Evolutionary conservation across 2,329 filamentous ascomycete species (phyloP).

Genomic region (Amylocarpus encephaloides): DNA sequence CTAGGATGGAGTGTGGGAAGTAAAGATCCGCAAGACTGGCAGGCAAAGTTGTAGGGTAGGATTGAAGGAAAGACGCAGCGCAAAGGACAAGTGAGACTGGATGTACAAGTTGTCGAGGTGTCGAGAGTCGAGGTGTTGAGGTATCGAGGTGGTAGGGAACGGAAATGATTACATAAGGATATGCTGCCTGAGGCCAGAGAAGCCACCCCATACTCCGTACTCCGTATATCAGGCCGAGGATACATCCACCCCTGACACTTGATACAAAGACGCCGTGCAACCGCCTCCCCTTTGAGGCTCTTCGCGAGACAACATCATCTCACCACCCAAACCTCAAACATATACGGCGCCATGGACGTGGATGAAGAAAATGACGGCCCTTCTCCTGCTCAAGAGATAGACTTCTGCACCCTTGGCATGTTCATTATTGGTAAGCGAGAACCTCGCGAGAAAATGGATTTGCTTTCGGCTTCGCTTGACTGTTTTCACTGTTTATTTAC

Average conservation of each 20-base stretch:
- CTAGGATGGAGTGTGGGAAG: too few relatives aligned
- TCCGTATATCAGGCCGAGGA: too few relatives aligned
- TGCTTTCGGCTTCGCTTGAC: conserved; percentile 3
- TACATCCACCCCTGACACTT: background rate
- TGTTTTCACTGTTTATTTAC: conserved; percentile 6
- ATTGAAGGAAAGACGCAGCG: too few relatives aligned
- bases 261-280: background rate
- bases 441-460: background rate
- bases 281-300: background rate
- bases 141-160: too few relatives aligned
- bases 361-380: conserved; percentile 20
- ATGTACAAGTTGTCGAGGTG: too few relatives aligned
- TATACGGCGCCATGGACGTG: conserved; percentile 21
- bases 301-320: conserved; percentile 1
- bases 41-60: too few relatives aligned
- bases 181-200: too few relatives aligned
- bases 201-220: too few relatives aligned
- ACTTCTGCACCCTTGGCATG: conserved; percentile 68
- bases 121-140: too few relatives aligned
- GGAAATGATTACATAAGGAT: too few relatives aligned
- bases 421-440: conserved; percentile 59
- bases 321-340: background rate
- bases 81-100: too few relatives aligned
- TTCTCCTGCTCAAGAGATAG: conserved; percentile 40
- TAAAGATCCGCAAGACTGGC: too few relatives aligned